Percentiles rank a stretch among this genome's conserved stretches.
Conservation (phyloP, 2,329 filamentous ascomycete genomes). For the Alternaria angustiovoidea region DNA sequence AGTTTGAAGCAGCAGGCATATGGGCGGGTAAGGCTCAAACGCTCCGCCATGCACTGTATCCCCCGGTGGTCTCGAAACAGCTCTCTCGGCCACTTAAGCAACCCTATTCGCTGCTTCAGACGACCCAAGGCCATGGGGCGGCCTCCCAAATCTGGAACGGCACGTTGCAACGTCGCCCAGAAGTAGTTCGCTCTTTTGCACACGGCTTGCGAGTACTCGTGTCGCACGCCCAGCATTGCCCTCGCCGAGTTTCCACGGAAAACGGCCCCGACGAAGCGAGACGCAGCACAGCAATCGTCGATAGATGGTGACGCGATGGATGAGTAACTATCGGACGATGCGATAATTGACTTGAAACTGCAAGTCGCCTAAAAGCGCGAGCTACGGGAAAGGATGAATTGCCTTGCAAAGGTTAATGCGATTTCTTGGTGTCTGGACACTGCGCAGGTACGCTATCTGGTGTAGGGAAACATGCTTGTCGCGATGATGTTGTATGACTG, state of each 20-base stretch:
- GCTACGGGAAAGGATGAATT: slow-evolving; percentile 16
- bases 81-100: slow-evolving; percentile 4
- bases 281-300: slow-evolving; percentile 10
- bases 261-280: slow-evolving; percentile 17
- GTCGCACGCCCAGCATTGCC: slow-evolving; percentile 18
- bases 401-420: slow-evolving; percentile 20
- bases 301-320: slow-evolving; percentile 5
- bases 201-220: slow-evolving; percentile 14
- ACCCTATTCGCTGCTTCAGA: slow-evolving; percentile 21
- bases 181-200: slow-evolving; percentile 21
- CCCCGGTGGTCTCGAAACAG: slow-evolving; percentile 17
- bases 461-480: slow-evolving; percentile 12
- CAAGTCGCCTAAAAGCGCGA: slow-evolving; percentile 18
- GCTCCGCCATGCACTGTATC: slow-evolving; percentile 40
- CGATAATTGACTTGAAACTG: slow-evolving; percentile 31
- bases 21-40: slow-evolving; percentile 21
- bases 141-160: slow-evolving; percentile 25
- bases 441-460: slow-evolving; percentile 26
- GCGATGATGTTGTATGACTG: slow-evolving; percentile 46
- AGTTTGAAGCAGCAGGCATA: slow-evolving; percentile 11
- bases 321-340: slow-evolving; percentile 25
- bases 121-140: slow-evolving; percentile 20
- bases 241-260: slow-evolving; percentile 14
- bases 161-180: slow-evolving; percentile 38
- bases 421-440: slow-evolving; percentile 15